Percentiles rank a stretch among this genome's conserved stretches.
Conservation (phyloP, 2,329 filamentous ascomycete species). For the Emmonsiellopsis sp. region DNA sequence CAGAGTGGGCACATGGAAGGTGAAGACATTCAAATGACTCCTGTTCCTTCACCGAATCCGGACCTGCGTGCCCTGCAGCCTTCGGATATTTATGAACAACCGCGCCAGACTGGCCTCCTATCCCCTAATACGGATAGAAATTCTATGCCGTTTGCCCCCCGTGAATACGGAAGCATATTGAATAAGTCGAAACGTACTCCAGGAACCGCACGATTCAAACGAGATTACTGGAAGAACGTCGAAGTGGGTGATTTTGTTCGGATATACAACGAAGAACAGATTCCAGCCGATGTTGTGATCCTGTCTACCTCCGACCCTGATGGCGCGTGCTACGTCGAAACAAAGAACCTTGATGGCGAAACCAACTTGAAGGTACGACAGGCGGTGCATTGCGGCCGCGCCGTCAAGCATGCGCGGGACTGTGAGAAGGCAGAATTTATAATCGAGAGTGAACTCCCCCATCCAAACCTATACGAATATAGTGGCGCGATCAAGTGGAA, state of each 20-base stretch:
- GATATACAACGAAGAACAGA: conserved; percentile 89
- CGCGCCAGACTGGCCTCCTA: neutral
- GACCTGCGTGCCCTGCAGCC: neutral
- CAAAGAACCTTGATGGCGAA: conserved; percentile 95
- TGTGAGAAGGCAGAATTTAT: conserved; percentile 82
- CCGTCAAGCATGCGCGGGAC: conserved; percentile 78
- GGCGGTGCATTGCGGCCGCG: conserved; percentile 73
- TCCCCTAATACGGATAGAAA: conserved; percentile 2
- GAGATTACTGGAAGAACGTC: conserved; percentile 89
- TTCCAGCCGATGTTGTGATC: conserved; percentile 88
- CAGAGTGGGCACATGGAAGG: conserved; percentile 33
- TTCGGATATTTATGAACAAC: neutral
- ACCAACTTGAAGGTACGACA: conserved; percentile 95
- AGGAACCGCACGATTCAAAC: conserved; percentile 76
- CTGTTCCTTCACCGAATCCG: conserved; percentile 69
- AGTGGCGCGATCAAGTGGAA: conserved; percentile 82
- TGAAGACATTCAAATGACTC: conserved; percentile 89
- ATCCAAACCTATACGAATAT: conserved; percentile 92
- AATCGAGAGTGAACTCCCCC: conserved; percentile 82
- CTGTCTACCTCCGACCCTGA: conserved; percentile 88
- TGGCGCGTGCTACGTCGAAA: conserved; percentile 93
- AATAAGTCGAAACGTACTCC: conserved; percentile 57
- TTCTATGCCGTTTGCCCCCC: conserved; percentile 14
- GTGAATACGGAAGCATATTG: conserved; percentile 59
- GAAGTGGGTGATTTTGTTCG: conserved; percentile 94